Evolutionary conservation across 2,329 filamentous ascomycete genomes (phyloP), one percentile per base, ranked within the genome.

Genomic region (Alternaria alternata): DNA sequence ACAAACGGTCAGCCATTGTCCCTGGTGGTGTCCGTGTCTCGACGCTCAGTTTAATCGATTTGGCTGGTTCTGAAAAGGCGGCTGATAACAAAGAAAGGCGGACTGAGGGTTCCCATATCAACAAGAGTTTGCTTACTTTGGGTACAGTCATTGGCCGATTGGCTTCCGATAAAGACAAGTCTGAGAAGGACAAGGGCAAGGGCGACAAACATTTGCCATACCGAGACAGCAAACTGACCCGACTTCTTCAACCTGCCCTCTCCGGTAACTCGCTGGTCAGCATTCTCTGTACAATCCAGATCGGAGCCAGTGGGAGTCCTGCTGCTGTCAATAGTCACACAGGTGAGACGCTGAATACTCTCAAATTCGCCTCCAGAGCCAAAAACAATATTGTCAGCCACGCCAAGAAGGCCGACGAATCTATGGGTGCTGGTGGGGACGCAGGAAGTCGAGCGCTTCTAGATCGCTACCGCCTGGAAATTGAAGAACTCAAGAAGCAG

Each of bases 301-400:
- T 96, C 46, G 92, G 92, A n/a, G 85, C 91, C 1, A 86, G 88
- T 12, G 90, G 91, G 22, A 93, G 88, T 70, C 84, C 87, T 8
- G 91, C 92, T 1, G 81, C 88, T 4, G 86, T 89, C 20, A 90
- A 88, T 69, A 91, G 86, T 22, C 92, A 97, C 72, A 92, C 91
- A 0, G 87, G 87, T 18, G 95, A 99, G 80, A 98, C 94, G 0
- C 81, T 99, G 56, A 99, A 97, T 76, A 99, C 95, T 0, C 83
- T 99, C 62, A 99, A 98, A 72, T 99, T 99, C 75, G 95, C 95
- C 2, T 95, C 94, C 11, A 88, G 95, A 71, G 95, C 95, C 44
- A 97, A 97, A 84, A 99, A 99, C 80, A 99, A 91, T 75, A 97
- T 99, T 73, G 90, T 98, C 75, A 97, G 93, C 70, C 94, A 98